A percentile compares a stretch with the other conserved stretches of the same genome.
phyloP scores from a whole-genome alignment of 352 stramenopile species.

The Globisporangium okanoganense region DNA sequence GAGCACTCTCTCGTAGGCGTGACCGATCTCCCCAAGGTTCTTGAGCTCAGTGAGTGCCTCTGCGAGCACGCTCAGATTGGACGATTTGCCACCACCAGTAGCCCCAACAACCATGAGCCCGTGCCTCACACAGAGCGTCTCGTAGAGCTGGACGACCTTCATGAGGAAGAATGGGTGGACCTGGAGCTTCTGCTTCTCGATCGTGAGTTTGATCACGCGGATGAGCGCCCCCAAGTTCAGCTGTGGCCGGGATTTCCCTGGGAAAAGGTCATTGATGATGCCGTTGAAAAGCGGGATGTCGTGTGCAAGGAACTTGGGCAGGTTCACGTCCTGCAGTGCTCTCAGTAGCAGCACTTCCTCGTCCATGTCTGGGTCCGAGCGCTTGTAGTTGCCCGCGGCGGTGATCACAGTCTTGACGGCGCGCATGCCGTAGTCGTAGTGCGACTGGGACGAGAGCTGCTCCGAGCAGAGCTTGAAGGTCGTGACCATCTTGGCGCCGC shows the following conservation, averaged over 20 bases:
- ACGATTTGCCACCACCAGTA: conserved; percentile 91
- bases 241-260: conserved; percentile 81
- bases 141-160: conserved; percentile 94
- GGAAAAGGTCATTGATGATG: conserved; percentile 94
- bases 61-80: conserved; percentile 82
- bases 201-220: conserved; percentile 85
- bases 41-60: conserved; percentile 88
- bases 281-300: conserved; percentile 94
- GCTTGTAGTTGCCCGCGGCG: conserved; percentile 93
- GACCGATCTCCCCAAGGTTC: conserved; percentile 59
- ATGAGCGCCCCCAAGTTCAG: conserved; percentile 89
- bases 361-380: conserved; percentile 90
- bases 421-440: conserved; percentile 97
- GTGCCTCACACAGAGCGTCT: conserved; percentile 93
- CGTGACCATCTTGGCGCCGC: conserved; percentile 94
- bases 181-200: conserved; percentile 81
- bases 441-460: conserved; percentile 92
- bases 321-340: conserved; percentile 93
- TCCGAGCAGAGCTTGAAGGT: conserved; percentile 96
- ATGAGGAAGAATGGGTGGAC: conserved; percentile 90
- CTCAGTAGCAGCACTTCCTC: conserved; percentile 92
- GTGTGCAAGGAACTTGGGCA: conserved; percentile 95
- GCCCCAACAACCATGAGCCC: conserved; percentile 94
- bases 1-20: conserved; percentile 85
- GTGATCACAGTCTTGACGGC: conserved; percentile 96